Evolutionary conservation across 192 early-diverging fungal genomes (phyloP), one percentile per base, ranked within the genome.

Genomic region (Hyaloraphidium curvatum): DNA sequence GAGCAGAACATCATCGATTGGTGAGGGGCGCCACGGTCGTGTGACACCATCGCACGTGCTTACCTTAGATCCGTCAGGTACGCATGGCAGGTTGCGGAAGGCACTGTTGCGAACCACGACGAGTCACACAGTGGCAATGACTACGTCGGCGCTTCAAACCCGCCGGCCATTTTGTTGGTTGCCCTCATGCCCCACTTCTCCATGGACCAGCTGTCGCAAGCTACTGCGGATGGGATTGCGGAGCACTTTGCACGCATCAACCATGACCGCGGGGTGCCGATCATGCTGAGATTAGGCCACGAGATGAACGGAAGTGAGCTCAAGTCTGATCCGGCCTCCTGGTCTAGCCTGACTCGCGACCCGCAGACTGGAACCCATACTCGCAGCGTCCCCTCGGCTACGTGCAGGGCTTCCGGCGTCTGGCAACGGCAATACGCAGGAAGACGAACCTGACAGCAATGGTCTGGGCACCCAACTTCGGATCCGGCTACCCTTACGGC

Each of bases 321-420:
- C n/a, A n/a, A n/a, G n/a, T n/a, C n/a, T n/a, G n/a, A n/a, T n/a
- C n/a, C n/a, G n/a, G n/a, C n/a, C n/a, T n/a, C n/a, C n/a, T n/a
- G n/a, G n/a, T n/a, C n/a, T n/a, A n/a, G n/a, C n/a, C n/a, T n/a
- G n/a, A n/a, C n/a, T n/a, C 22, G 53, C 53, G 56, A 58, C 54
- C 50, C 50, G 56, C 23, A 50, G n/a, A 50, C 56, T 58, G 56
- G 56, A 14, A 30, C 31, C 50, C 50, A n/a, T 58, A 50, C 31
- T 50, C 50, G 5, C 40, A 50, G 26, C 26, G 41, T n/a, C 56
- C 56, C 26, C 14, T 17, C 23, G 7, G 4, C 2, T 54, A 14
- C 13, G 17, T 17, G 2, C 11, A 22, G 28, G 35, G 16, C n/a
- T 48, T 14, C 17, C 43, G 43, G 7, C 43, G 11, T 4, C 43